Conservation (phyloP, 805 yeast genomes). For the Dipodascus albidus region DNA sequence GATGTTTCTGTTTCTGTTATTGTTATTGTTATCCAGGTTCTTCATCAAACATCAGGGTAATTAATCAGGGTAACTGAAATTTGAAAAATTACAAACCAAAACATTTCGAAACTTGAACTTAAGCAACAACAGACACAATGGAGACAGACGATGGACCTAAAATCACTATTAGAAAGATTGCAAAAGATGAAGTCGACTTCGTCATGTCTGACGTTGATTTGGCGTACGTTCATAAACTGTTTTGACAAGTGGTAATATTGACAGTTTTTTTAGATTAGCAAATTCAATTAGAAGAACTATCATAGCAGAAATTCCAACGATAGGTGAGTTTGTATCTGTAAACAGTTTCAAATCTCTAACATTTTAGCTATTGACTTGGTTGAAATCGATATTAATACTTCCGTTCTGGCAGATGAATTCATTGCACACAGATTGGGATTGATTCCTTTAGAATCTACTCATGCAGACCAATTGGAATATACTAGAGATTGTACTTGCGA, state of each 20-base stretch:
- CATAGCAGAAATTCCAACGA: conserved; percentile 93
- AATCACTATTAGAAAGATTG: conserved; percentile 79
- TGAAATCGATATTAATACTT: conserved; percentile 84
- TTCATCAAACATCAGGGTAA: no score
- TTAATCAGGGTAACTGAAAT: not conserved
- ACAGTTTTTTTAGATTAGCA: conserved; percentile 38
- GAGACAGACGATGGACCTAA: conserved; percentile 44
- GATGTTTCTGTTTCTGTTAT: no score
- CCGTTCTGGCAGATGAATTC: conserved; percentile 95
- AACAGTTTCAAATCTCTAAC: not conserved
- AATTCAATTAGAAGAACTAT: conserved; percentile 85
- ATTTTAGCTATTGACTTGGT: conserved; percentile 80
- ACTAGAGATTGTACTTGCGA: conserved; percentile 93
- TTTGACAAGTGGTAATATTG: not conserved
- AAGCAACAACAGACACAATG: conserved; percentile 6
- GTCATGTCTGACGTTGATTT: conserved; percentile 79
- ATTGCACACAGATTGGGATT: conserved; percentile 89
- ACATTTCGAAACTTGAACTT: no score
- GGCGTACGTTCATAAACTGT: conserved; percentile 28
- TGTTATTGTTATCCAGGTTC: no score
- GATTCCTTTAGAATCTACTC: conserved; percentile 76
- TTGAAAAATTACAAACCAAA: no score
- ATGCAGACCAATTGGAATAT: conserved; percentile 74
- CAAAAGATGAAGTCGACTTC: conserved; percentile 80
- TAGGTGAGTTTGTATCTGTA: conserved; percentile 25